Conservation (phyloP, 352 stramenopile species). For the Phytophthora europaea region DNA sequence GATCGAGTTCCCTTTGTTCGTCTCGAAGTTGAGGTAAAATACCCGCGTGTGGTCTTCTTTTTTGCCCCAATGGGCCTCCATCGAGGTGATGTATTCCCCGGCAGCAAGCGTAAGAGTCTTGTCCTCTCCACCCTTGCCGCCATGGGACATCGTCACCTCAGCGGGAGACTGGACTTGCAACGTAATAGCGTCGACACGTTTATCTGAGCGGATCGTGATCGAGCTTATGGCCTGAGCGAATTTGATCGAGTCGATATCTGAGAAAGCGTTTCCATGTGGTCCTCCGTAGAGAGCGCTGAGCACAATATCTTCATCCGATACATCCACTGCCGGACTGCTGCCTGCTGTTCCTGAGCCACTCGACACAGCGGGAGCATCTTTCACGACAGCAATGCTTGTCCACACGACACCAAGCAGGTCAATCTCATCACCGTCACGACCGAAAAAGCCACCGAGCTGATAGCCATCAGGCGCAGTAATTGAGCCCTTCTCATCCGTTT, state of each 20-base stretch:
- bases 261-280: constrained; percentile 10
- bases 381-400: constrained; percentile 13
- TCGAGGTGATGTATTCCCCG: constrained; percentile 6
- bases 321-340: not conserved
- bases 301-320: constrained; percentile 15
- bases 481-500: constrained; percentile 7
- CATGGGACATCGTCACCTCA: constrained; percentile 7
- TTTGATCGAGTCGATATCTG: constrained; percentile 5
- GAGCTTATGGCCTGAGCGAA: constrained; percentile 2
- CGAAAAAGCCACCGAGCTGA: constrained; percentile 15
- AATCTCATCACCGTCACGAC: constrained; percentile 21
- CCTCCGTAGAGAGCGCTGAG: constrained; percentile 11
- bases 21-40: constrained; percentile 11
- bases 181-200: constrained; percentile 1
- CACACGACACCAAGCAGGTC: constrained; percentile 15
- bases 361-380: not conserved
- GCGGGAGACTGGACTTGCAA: not conserved
- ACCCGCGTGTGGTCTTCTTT: constrained; percentile 6
- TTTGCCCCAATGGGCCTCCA: constrained; percentile 8
- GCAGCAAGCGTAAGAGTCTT: constrained; percentile 1
- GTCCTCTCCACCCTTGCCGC: constrained; percentile 1
- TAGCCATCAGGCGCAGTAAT: constrained; percentile 11
- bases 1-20: constrained; percentile 1
- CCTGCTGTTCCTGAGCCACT: not conserved
- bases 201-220: not conserved